Evolutionary conservation across 768 basidiomycete genomes (phyloP).

Genomic region (Amanita jacksonii): DNA sequence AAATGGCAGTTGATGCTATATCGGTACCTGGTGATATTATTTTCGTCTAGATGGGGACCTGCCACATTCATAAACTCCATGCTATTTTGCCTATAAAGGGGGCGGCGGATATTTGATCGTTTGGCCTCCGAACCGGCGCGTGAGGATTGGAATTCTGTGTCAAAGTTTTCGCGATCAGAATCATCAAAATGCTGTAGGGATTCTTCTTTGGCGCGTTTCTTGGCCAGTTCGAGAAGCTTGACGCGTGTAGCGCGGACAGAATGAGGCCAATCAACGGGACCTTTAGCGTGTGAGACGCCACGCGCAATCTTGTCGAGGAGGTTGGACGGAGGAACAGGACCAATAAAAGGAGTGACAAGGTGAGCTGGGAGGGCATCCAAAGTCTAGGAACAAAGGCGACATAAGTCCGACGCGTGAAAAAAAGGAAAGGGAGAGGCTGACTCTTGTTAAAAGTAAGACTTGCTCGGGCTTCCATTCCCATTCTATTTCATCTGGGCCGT

Average conservation of each 20-base stretch:
- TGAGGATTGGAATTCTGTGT: constrained; percentile 20
- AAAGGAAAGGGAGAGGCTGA: constrained; percentile 24
- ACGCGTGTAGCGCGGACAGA: constrained; percentile 73
- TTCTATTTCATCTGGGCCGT: constrained; percentile 52
- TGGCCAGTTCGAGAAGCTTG: constrained; percentile 76
- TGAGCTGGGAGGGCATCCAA: constrained; percentile 77
- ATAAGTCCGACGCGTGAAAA: constrained; percentile 9
- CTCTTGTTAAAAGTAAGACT: constrained; percentile 54
- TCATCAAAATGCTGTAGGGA: constrained; percentile 20
- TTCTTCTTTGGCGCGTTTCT: constrained; percentile 50
- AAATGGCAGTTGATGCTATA: constrained; percentile 7
- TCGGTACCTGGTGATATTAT: constrained; percentile 54
- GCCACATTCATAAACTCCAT: constrained; percentile 74
- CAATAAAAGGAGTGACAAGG: constrained; percentile 82
- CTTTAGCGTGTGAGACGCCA: constrained; percentile 66
- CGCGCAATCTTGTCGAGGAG: constrained; percentile 82
- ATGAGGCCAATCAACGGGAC: constrained; percentile 73
- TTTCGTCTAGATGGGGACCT: constrained; percentile 36
- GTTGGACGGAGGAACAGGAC: constrained; percentile 75
- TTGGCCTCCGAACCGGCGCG: constrained; percentile 15
- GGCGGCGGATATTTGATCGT: constrained; percentile 29
- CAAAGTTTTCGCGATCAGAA: constrained; percentile 26
- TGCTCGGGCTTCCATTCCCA: constrained; percentile 74
- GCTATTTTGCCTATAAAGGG: constrained; percentile 72
- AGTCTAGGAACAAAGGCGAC: constrained; percentile 37